Percentiles rank a stretch among this genome's conserved stretches.
phyloP scores from a whole-genome alignment of 108 stramenopile species.

The Cyclotella kingstonii region DNA sequence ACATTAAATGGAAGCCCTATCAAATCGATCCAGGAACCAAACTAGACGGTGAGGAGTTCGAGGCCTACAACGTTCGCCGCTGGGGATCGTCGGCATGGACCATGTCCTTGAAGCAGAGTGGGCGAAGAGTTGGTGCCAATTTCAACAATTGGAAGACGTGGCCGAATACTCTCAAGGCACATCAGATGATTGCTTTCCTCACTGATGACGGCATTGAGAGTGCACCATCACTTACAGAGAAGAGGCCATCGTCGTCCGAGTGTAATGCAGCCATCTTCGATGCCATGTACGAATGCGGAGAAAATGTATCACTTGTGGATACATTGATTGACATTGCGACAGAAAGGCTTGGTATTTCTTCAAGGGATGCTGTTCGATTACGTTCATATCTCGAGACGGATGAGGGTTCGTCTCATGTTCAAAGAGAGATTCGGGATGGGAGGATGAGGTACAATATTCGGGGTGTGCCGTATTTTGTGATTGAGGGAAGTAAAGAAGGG shows the following conservation, averaged over 20 bases:
- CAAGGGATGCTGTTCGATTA: slow-evolving; percentile 39
- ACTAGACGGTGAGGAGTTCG: slow-evolving; percentile 60
- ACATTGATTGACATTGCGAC: slow-evolving; percentile 46
- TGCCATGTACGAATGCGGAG: slow-evolving; percentile 65
- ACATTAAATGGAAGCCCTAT: slow-evolving; percentile 75
- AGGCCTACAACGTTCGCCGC: slow-evolving; percentile 64
- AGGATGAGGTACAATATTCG: slow-evolving; percentile 52
- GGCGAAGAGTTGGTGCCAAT: slow-evolving; percentile 61
- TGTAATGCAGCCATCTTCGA: slow-evolving; percentile 61
- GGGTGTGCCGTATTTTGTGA: slow-evolving; percentile 65
- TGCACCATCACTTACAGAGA: slow-evolving; percentile 23
- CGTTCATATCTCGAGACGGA: slow-evolving; percentile 38
- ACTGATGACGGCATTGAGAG: slow-evolving; percentile 10
- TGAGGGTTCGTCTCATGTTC: slow-evolving; percentile 40
- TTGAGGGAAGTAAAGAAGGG: slow-evolving; percentile 25
- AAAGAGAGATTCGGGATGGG: slow-evolving; percentile 54
- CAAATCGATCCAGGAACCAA: slow-evolving; percentile 71
- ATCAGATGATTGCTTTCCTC: slow-evolving; percentile 56
- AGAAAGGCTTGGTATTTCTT: slow-evolving; percentile 24
- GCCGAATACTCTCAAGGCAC: slow-evolving; percentile 74
- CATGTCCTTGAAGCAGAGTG: slow-evolving; percentile 48
- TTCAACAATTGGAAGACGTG: slow-evolving; percentile 74
- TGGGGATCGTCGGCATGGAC: slow-evolving; percentile 79
- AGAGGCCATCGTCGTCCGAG: slow-evolving; percentile 32
- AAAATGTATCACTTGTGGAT: slow-evolving; percentile 58